Base-by-base conservation (phyloP, 352 stramenopile genomes). In the Phytophthora brassicae region DNA sequence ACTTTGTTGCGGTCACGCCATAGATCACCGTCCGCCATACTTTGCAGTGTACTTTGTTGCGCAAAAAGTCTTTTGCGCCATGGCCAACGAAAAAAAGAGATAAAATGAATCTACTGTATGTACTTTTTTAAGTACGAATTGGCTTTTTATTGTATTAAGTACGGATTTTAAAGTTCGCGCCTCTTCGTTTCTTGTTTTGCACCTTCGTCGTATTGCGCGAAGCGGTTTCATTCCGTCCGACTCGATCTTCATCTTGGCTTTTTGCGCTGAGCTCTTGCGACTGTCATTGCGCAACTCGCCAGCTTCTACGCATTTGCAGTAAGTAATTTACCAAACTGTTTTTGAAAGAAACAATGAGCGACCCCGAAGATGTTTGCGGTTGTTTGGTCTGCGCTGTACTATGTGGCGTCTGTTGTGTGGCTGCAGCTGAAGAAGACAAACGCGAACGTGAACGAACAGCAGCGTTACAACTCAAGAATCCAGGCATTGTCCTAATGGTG, bases 1-100 rank as follows among this genome's bases (percentile, higher is more conserved):
- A 94, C 79, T 73, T 94, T 94, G 72, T 92, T 94, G 66, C 86
- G 86, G 68, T 94, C 86, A 48, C 86, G 86, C 86, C 86, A 94
- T 24, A 94, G 70, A 54, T 93, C 71, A 7, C 62, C 67, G 63
- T 88, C 79, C 9, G 65, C 68, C 81, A 89, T 90, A n/a, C n/a
- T n/a, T n/a, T n/a, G n/a, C n/a, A n/a, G n/a, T n/a, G n/a, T n/a
- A n/a, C n/a, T n/a, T n/a, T 4, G n/a, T 61, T 41, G 39, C 19
- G 35, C 24, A 47, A 43, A 53, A 20, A 7, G 4, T 20, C 9
- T n/a, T 43, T 43, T 43, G 19, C 38, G 22, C 26, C 11, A 28
- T 54, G 38, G 48, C 64, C 58, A 72, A 61, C 64, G 53, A 60
- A 59, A n/a, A n/a, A n/a, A n/a, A 62, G 44, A 17, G 14, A 11